Conservation (phyloP, 257 asterid species). For the Buddleja alternifolia region DNA sequence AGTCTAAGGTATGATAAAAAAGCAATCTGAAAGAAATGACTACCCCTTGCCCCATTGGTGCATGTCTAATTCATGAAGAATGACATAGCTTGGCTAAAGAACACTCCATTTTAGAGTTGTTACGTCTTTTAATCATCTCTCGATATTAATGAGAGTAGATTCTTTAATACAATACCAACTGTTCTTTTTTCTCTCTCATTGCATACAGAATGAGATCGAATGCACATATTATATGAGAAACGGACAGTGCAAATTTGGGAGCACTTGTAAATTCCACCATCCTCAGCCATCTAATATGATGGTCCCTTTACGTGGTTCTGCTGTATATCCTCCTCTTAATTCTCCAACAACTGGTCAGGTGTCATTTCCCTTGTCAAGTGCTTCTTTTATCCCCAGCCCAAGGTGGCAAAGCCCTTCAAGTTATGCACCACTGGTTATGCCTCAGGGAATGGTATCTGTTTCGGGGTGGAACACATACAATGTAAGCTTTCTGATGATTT, state of each 20-base stretch:
- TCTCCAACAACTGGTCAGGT: conserved; percentile 85
- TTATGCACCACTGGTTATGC: conserved; percentile 83
- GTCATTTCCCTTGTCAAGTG: conserved; percentile 75
- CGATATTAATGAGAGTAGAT: conserved; percentile 10
- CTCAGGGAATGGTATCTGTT: conserved; percentile 86
- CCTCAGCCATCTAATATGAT: conserved; percentile 93
- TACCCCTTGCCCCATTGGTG: neutral
- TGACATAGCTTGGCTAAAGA: conserved; percentile 10
- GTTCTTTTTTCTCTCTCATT: conserved; percentile 25
- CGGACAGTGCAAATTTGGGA: conserved; percentile 93
- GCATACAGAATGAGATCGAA: conserved; percentile 74
- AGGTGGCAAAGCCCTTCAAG: conserved; percentile 95
- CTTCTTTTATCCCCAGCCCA: conserved; percentile 82
- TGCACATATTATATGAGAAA: conserved; percentile 90
- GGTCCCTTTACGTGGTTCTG: conserved; percentile 89
- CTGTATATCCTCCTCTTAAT: conserved; percentile 81
- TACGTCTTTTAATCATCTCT: conserved; percentile 14
- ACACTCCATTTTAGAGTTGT: conserved; percentile 11
- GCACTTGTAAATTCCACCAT: conserved; percentile 95
- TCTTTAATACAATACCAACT: neutral
- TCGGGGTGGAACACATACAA: conserved; percentile 88
- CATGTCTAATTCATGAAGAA: conserved; percentile 20
- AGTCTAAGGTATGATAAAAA: conserved; percentile 10
- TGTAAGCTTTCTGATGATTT: conserved; percentile 54
- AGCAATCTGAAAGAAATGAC: conserved; percentile 17